Evolutionary conservation across 2,329 filamentous ascomycete genomes (phyloP).

Genomic region (Dryadomyces sulphureus): DNA sequence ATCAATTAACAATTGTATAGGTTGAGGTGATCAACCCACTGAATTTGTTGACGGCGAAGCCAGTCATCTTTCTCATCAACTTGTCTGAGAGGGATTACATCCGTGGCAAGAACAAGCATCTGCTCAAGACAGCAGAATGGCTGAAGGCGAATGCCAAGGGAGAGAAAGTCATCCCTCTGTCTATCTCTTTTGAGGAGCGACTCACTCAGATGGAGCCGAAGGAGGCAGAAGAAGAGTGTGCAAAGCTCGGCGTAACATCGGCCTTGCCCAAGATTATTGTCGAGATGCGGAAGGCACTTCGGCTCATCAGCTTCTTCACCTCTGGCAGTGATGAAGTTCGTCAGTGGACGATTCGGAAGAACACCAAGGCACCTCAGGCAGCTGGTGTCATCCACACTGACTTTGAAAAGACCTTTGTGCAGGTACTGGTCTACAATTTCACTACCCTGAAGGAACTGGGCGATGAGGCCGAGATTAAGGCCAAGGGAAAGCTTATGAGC

Average conservation of each 20-base stretch:
- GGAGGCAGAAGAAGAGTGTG: slow-evolving; percentile 71
- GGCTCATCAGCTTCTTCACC: slow-evolving; percentile 94
- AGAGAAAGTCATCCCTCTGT: slow-evolving; percentile 63
- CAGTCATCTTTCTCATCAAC: slow-evolving; percentile 94
- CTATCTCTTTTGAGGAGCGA: slow-evolving; percentile 84
- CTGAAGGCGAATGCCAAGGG: slow-evolving; percentile 79
- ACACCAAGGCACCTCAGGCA: slow-evolving; percentile 93
- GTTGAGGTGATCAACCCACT: slow-evolving; percentile 96
- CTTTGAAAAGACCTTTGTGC: slow-evolving; percentile 99
- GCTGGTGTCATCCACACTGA: slow-evolving; percentile 97
- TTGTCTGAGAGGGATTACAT: slow-evolving; percentile 94
- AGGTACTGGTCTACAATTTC: slow-evolving; percentile 90
- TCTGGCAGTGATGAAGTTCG: slow-evolving; percentile 89
- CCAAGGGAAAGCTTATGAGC: slow-evolving; percentile 92
- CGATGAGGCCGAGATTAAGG: slow-evolving; percentile 71
- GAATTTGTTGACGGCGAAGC: slow-evolving; percentile 89
- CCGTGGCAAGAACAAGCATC: slow-evolving; percentile 98
- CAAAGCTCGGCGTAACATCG: slow-evolving; percentile 74
- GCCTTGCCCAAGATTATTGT: slow-evolving; percentile 81
- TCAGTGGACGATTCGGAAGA: slow-evolving; percentile 94
- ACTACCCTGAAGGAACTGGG: slow-evolving; percentile 66
- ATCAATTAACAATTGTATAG: slow-evolving; percentile 28
- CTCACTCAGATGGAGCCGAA: slow-evolving; percentile 63
- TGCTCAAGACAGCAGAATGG: slow-evolving; percentile 88
- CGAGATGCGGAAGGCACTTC: slow-evolving; percentile 83